Base-by-base conservation (phyloP, 2,329 filamentous ascomycete species). In the Paraphoma sp. region DNA sequence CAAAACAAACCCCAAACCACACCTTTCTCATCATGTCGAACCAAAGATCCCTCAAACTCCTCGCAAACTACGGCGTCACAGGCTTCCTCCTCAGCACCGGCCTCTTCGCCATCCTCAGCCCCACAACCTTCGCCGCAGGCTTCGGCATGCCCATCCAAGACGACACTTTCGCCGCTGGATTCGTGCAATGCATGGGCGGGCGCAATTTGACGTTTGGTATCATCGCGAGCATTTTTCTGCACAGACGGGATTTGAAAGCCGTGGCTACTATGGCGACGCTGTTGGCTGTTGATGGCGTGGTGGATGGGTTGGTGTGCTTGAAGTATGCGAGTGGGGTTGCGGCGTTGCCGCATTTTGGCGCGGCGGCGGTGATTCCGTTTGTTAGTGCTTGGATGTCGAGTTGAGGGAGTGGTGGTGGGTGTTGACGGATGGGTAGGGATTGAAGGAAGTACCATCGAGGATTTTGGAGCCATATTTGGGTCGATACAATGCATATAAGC, bases 141-240 rank as follows among this genome's bases (percentile, higher is more conserved):
- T 63, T 63, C 33, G 55, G 55, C 45, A 63, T 63, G 60, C 60
- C 60, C 30, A 28, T 63, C 8, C 11, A 51, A 2, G 40, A 51
- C 28, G 36, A 59, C n/a, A 55, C 60, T n/a, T 57, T 59, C 46
- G 58, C 60, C 11, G 48, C 60, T 3, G 60, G 60, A 28, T 63
- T 63, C 10, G 60, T 63, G n/a, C 60, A 63, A 16, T 63, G 60
- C 16, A 59, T 63, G 55, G 60, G 60, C 5, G 60, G 60, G 6
- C 60, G 60, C 16, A 63, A 63, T 3, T 31, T 63, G 23, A 61
- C 60, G 0, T 63, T 63, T 40, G 60, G 60, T 8, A 56, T 63
- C 16, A 63, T 61, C 43, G 50, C 53, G 1, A 49, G 42, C 0
- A 55, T 57, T 1, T 63, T 63, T 12, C 16, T 63, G 6, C 33